A percentile compares a stretch with the other conserved stretches of the same genome.
These are phyloP conservation scores for Eucalyptus polybractea DNA, from an alignment of 345 rosid species.

Conservation along the genomic window DNA sequence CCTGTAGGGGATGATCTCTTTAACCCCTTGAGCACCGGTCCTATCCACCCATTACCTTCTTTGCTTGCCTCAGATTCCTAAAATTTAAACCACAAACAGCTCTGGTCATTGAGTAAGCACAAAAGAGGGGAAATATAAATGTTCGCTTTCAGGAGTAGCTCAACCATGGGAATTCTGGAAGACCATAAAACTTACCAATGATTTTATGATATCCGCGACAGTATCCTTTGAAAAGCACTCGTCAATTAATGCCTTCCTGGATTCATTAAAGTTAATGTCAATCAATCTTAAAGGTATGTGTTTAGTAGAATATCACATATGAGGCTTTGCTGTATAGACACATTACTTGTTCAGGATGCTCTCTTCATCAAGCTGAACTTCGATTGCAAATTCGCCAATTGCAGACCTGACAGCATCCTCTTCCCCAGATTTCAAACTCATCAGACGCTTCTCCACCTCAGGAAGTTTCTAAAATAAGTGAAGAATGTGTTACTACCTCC, in stretches of 20 bases:
- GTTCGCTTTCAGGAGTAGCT: neutral
- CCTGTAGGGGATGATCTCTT: constrained; percentile 85
- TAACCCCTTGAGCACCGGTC: constrained; percentile 54
- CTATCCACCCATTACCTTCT: constrained; percentile 77
- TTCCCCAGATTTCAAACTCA: constrained; percentile 59
- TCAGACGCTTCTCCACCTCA: constrained; percentile 60
- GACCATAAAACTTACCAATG: constrained; percentile 46
- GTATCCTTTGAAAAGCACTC: constrained; percentile 73
- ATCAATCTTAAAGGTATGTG: neutral
- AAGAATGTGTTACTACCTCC: neutral
- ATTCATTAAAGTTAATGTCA: neutral
- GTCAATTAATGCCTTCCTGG: constrained; percentile 57
- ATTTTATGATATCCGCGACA: constrained; percentile 50
- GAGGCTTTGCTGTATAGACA: neutral
- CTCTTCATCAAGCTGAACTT: constrained; percentile 44
- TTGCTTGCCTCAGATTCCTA: constrained; percentile 75
- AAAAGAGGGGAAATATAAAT: neutral
- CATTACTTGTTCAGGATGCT: constrained; percentile 72
- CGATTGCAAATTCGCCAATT: constrained; percentile 56
- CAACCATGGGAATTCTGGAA: neutral
- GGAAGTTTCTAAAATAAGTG: constrained; percentile 40
- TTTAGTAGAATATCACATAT: neutral
- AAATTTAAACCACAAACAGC: neutral
- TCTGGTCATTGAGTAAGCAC: neutral
- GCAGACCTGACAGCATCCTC: constrained; percentile 39